Base-by-base conservation (phyloP, 2,329 filamentous ascomycete species). In the Microdochium bolleyi region DNA sequence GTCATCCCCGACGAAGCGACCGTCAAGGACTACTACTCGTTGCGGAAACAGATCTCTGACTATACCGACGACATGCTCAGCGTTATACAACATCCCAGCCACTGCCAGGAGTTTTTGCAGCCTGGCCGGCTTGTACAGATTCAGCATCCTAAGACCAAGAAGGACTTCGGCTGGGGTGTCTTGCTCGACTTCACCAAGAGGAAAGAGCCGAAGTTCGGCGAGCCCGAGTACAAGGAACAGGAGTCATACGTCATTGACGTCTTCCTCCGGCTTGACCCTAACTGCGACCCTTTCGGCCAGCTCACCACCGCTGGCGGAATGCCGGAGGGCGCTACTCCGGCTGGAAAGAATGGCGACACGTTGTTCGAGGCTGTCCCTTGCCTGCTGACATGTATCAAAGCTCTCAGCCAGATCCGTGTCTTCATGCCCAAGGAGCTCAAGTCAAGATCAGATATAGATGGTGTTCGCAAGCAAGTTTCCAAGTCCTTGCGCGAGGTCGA, bases 121-220 rank as follows among this genome's bases (percentile, higher is more conserved):
- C 79, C 86, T 13, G 94, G 94, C n/a, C 87, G 94, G 11, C 71
- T 97, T 37, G 84, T 99, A 30, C 86, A 88, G 58, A 86, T 99
- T 63, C 92, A 91, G 67, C 84, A 92, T 65, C 79, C 80, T 5
- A 74, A 73, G 56, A 66, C 64, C 55, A 85, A 87, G 24, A 72
- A 83, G 56, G 91, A 97, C 67, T 99, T 95, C 68, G 92, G 92
- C 53, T 99, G 94, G 94, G 94, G 94, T 51, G 87, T 91, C 1
- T 83, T 97, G 21, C 82, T 95, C 49, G 87, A 90, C 62, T 87
- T 85, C 61, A 80, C 78, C 0, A 72, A 78, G 51, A 84, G 89
- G 52, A 84, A 82, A 61, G 73, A 79, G 1, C 77, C 78, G 19
- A 91, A 87, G 66, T 80, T 83, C 38, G 83, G 80, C 34, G 77